These are phyloP conservation scores for Taiozyma onychis DNA, from an alignment of 1,139 yeast genomes.

Conservation along the genomic window DNA sequence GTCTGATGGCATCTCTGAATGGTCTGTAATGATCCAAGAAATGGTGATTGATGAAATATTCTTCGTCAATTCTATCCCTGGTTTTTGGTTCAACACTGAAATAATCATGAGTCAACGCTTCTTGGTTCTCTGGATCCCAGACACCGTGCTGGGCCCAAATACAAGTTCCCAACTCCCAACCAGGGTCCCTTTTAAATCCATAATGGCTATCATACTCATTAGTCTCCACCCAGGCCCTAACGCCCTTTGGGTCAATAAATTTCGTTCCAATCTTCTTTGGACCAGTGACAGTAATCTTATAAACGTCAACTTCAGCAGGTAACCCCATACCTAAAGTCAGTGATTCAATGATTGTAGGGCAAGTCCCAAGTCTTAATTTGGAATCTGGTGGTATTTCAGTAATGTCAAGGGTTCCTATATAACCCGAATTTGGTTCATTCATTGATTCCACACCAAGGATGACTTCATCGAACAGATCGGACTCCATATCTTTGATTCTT, in stretches of 20 bases:
- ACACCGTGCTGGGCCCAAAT: conserved; percentile 75
- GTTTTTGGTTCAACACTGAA: conserved; percentile 38
- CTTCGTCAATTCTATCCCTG: conserved; percentile 42
- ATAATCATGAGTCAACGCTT: conserved; percentile 41
- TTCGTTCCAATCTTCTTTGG: conserved; percentile 58
- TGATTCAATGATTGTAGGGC: conserved; percentile 61
- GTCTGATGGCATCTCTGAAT: conserved; percentile 46
- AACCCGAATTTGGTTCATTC: conserved; percentile 80
- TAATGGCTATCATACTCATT: conserved; percentile 52
- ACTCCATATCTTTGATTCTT: conserved; percentile 41
- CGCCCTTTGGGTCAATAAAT: conserved; percentile 62
- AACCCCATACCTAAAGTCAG: conserved; percentile 69
- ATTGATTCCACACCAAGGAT: conserved; percentile 78
- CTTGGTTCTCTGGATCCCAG: conserved; percentile 48
- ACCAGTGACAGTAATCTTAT: conserved; percentile 64
- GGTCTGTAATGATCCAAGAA: conserved; percentile 54
- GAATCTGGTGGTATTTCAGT: conserved; percentile 44
- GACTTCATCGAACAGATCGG: conserved; percentile 46
- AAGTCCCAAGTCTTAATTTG: conserved; percentile 56
- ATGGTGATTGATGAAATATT: conserved; percentile 55
- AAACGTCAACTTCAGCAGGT: conserved; percentile 58
- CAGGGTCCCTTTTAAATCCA: conserved; percentile 58
- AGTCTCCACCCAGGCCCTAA: conserved; percentile 56
- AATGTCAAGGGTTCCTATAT: conserved; percentile 49
- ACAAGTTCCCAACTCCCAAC: conserved; percentile 73